Percentiles rank a stretch among this genome's conserved stretches.
Conservation (phyloP, 2,329 filamentous ascomycete species). For the Alternaria panax region DNA sequence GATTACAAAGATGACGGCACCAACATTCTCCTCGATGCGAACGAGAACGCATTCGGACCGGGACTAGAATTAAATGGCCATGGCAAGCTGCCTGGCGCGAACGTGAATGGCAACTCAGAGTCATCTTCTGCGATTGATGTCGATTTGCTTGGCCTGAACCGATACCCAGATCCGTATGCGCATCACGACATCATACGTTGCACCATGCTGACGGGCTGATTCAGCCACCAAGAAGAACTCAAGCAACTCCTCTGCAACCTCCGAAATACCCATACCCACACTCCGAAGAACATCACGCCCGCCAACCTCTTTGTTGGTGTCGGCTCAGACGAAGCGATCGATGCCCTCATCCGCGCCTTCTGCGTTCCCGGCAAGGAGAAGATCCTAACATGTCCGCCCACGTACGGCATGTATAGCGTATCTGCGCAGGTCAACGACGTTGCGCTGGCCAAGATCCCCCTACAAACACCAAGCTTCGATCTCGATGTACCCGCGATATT, state of each 20-base stretch:
- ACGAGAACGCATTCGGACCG: conserved; percentile 95
- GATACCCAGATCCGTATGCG: conserved; percentile 85
- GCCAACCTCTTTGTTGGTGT: conserved; percentile 94
- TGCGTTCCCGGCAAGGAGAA: conserved; percentile 86
- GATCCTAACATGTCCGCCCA: conserved; percentile 93
- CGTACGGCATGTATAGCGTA: conserved; percentile 98
- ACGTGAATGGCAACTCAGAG: conserved; percentile 49
- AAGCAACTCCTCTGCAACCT: conserved; percentile 87
- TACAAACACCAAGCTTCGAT: conserved; percentile 76
- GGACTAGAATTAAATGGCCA: conserved; percentile 66
- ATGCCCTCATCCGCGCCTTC: conserved; percentile 91
- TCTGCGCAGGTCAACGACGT: conserved; percentile 95
- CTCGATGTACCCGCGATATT: conserved; percentile 74
- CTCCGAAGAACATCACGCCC: conserved; percentile 73
- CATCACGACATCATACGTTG: not conserved
- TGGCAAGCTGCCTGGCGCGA: conserved; percentile 57
- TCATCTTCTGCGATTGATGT: conserved; percentile 62
- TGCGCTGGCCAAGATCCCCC: conserved; percentile 81
- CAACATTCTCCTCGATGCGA: conserved; percentile 95
- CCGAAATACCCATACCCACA: conserved; percentile 86
- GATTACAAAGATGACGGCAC: conserved; percentile 99
- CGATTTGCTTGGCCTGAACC: conserved; percentile 83
- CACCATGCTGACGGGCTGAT: not conserved
- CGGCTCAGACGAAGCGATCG: conserved; percentile 95
- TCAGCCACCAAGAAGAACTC: conserved; percentile 79